Evolutionary conservation across 805 yeast genomes (phyloP).

Genomic region (Starmerella tilneyi): DNA sequence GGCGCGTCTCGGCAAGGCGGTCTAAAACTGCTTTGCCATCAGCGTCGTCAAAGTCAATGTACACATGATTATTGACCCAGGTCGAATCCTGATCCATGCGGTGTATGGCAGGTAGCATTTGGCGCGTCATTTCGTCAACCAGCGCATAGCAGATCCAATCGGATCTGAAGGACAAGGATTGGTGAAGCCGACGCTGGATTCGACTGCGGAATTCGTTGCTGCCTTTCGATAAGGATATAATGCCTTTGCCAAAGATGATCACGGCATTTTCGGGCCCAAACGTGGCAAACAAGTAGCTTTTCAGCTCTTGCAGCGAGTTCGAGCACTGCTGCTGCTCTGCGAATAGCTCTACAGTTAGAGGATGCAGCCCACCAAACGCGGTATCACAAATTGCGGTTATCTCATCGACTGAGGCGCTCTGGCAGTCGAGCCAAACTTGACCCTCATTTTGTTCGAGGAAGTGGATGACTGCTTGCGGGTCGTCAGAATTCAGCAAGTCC

Average conservation of each 20-base stretch:
- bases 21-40: conserved; percentile 4
- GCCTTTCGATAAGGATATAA: conserved; percentile 1
- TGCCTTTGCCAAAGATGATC: not conserved
- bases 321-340: not conserved
- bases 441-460: not conserved
- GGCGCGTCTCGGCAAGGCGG: conserved; percentile 5
- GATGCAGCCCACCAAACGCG: conserved; percentile 9
- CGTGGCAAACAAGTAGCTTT: conserved; percentile 1
- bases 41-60: conserved; percentile 4
- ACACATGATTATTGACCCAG: conserved; percentile 10
- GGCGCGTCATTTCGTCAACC: not conserved
- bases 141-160: conserved; percentile 9
- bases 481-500: not conserved
- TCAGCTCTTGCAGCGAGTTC: conserved; percentile 5
- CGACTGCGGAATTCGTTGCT: not conserved
- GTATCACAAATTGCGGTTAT: not conserved
- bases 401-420: not conserved
- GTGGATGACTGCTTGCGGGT: not conserved
- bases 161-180: not conserved
- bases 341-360: conserved; percentile 4
- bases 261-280: not conserved
- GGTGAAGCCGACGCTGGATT: not conserved
- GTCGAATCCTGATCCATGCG: not conserved
- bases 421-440: conserved; percentile 7
- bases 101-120: not conserved